Percentiles rank a stretch among this genome's conserved stretches.
Evolutionary conservation across 768 basidiomycete genomes (phyloP).

Genomic region (Cyclocybe cylindracea): DNA sequence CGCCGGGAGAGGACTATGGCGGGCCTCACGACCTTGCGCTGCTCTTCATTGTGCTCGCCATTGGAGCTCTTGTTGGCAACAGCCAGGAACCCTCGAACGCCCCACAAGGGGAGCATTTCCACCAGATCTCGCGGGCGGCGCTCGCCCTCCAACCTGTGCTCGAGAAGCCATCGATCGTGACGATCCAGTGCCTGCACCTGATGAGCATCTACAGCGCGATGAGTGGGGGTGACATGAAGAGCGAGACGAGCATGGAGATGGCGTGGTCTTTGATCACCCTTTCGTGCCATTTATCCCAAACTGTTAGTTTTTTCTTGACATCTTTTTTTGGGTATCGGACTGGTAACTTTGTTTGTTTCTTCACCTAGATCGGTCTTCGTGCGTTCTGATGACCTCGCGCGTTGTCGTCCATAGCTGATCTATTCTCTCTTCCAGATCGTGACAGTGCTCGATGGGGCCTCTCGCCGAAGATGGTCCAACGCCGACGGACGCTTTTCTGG

Average conservation of each 20-base stretch:
- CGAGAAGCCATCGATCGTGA: slow-evolving; percentile 70
- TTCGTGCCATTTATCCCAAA: slow-evolving; percentile 66
- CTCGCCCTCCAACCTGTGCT: slow-evolving; percentile 68
- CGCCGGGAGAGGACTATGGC: slow-evolving; percentile 36
- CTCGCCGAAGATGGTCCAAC: slow-evolving; percentile 60
- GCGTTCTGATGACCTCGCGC: slow-evolving; percentile 25
- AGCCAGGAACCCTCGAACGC: slow-evolving; percentile 24
- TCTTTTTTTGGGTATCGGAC: neutral
- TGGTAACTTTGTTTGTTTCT: neutral
- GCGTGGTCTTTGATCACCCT: slow-evolving; percentile 68
- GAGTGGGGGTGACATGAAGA: slow-evolving; percentile 61
- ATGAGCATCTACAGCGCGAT: slow-evolving; percentile 71
- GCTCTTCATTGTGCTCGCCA: slow-evolving; percentile 56
- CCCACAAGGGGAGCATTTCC: slow-evolving; percentile 59
- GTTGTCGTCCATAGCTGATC: neutral
- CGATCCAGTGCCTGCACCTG: slow-evolving; percentile 69
- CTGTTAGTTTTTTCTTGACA: slow-evolving; percentile 41
- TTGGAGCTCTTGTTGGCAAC: slow-evolving; percentile 48
- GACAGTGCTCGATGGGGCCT: slow-evolving; percentile 68
- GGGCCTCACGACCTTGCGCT: slow-evolving; percentile 54
- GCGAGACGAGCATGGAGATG: slow-evolving; percentile 72
- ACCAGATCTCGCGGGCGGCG: slow-evolving; percentile 65
- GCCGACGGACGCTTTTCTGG: slow-evolving; percentile 75
- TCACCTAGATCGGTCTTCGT: slow-evolving; percentile 64
- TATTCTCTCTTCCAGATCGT: slow-evolving; percentile 44